A percentile compares a stretch with the other conserved stretches of the same genome.
These are phyloP conservation scores for Cyphellophora attinorum DNA, from an alignment of 2,329 filamentous ascomycete species.

Conservation along the genomic window DNA sequence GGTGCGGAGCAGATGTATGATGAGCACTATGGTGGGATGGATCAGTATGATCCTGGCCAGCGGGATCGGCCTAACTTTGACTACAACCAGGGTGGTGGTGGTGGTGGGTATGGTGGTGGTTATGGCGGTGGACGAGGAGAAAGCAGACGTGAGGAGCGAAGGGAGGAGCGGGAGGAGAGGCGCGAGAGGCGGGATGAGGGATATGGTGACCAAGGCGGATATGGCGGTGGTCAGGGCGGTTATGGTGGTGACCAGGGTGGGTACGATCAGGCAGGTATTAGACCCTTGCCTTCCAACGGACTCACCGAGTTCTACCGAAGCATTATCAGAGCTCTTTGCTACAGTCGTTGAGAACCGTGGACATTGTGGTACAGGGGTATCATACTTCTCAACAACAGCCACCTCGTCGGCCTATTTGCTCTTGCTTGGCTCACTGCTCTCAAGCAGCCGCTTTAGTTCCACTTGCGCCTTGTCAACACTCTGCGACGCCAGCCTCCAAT, in stretches of 20 bases:
- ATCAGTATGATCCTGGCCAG: slow-evolving; percentile 45
- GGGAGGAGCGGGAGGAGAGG: no score
- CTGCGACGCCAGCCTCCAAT: neutral
- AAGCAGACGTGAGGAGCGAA: no score
- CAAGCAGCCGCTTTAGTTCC: neutral
- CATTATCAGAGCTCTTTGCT: neutral
- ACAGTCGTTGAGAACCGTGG: no score
- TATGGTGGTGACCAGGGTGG: neutral
- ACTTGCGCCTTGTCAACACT: neutral
- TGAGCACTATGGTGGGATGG: slow-evolving; percentile 45
- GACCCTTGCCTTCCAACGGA: neutral
- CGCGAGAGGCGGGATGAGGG: neutral
- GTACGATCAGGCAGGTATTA: slow-evolving; percentile 1
- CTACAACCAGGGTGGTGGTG: slow-evolving; percentile 9
- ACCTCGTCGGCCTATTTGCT: neutral
- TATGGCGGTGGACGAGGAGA: no score
- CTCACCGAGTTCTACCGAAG: neutral
- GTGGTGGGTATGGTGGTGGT: no score
- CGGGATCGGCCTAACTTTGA: slow-evolving; percentile 25
- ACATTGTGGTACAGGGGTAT: slow-evolving; percentile 1
- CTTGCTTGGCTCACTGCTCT: neutral
- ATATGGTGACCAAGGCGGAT: no score
- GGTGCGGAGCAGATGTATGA: slow-evolving; percentile 54
- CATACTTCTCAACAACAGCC: neutral
- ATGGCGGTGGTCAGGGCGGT: neutral